Percentiles rank a stretch among this genome's conserved stretches.
These are phyloP conservation scores for Neurospora pannonica DNA, from an alignment of 495 filamentous ascomycete species.

Conservation along the genomic window DNA sequence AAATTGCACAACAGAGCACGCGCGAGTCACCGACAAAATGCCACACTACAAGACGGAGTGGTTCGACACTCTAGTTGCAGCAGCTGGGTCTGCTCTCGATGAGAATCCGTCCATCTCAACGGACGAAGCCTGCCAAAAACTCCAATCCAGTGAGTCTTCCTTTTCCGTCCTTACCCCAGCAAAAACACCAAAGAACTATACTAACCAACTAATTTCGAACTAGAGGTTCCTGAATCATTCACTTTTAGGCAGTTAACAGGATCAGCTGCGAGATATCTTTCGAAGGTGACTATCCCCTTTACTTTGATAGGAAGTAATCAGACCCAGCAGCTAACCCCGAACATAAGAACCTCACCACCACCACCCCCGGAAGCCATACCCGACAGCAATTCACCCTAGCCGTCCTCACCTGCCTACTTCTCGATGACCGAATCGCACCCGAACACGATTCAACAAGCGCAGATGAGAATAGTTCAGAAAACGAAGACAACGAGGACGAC, in stretches of 20 bases:
- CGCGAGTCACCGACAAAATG: neutral
- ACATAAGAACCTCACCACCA: neutral
- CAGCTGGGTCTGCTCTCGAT: neutral
- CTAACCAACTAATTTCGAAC: neutral
- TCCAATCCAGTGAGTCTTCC: neutral
- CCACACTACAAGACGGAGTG: constrained; percentile 1
- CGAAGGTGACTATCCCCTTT: neutral
- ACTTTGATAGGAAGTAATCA: neutral
- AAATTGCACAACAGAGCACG: neutral
- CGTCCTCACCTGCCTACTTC: constrained; percentile 6
- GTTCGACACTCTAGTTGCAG: constrained; percentile 4
- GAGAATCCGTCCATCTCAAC: neutral
- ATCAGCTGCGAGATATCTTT: neutral
- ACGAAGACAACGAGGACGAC: neutral
- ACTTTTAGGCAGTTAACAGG: constrained; percentile 1
- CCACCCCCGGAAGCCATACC: neutral
- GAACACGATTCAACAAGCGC: neutral
- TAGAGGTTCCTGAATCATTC: constrained; percentile 8
- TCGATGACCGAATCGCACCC: neutral
- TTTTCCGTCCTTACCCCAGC: neutral
- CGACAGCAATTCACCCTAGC: constrained; percentile 2
- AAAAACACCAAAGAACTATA: neutral
- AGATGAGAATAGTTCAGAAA: neutral
- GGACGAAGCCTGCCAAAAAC: neutral
- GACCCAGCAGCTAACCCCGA: neutral